Conservation (phyloP, 768 basidiomycete genomes). For the Cubamyces lactineus region DNA sequence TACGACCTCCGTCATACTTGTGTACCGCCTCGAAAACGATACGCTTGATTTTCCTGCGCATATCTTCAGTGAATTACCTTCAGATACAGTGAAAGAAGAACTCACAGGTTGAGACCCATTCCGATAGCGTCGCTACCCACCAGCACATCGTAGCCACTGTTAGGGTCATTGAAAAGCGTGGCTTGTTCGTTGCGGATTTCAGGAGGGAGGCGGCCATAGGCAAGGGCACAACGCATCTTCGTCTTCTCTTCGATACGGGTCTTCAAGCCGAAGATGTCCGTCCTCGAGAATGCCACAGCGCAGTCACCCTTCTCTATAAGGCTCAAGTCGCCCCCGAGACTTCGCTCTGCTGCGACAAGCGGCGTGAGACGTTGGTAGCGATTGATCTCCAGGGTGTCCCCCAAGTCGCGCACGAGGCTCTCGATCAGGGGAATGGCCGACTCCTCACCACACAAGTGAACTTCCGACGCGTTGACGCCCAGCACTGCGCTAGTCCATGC, state of each 20-base stretch:
- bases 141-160: conserved; percentile 85
- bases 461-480: conserved; percentile 72
- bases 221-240: conserved; percentile 83
- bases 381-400: conserved; percentile 80
- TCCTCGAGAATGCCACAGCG: conserved; percentile 82
- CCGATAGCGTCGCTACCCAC: conserved; percentile 95
- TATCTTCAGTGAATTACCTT: neutral
- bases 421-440: conserved; percentile 83
- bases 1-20: conserved; percentile 62
- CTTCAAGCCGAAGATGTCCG: conserved; percentile 78
- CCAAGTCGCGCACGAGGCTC: conserved; percentile 69
- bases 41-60: conserved; percentile 83
- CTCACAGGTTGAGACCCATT: conserved; percentile 96
- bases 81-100: conserved; percentile 14
- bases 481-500: conserved; percentile 86
- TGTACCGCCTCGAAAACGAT: conserved; percentile 72
- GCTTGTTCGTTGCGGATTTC: conserved; percentile 94
- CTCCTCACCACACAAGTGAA: conserved; percentile 97
- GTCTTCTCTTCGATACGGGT: conserved; percentile 68
- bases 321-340: conserved; percentile 61
- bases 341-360: conserved; percentile 65
- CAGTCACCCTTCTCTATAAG: conserved; percentile 84
- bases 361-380: conserved; percentile 91
- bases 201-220: conserved; percentile 90
- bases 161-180: conserved; percentile 82